phyloP scores from a whole-genome alignment of 1,284 basidiomycete genomes.

The Ceratobasidium sp. region DNA sequence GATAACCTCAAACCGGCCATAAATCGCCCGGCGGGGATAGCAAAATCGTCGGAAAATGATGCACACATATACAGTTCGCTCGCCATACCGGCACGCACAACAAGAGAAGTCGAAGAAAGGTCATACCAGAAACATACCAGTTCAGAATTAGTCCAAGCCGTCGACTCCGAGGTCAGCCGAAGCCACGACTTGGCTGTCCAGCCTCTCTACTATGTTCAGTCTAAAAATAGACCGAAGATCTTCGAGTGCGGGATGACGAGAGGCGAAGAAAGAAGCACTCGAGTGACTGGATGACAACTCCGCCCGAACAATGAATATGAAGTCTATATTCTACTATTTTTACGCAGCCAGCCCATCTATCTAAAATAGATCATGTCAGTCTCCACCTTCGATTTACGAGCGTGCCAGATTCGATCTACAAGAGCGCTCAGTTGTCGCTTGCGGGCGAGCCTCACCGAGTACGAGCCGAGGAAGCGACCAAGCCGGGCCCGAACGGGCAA shows the following conservation, averaged over 20 bases:
- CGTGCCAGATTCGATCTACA: too few relatives aligned
- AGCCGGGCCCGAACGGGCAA: background rate
- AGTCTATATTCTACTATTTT: constrained; percentile 2
- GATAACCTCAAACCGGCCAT: background rate
- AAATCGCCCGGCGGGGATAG: constrained; percentile 7
- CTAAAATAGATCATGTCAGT: background rate
- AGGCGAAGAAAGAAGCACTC: background rate
- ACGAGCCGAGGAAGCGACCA: background rate
- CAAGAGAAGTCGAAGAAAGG: constrained; percentile 8
- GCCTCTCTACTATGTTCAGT: background rate
- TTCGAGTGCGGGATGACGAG: background rate
- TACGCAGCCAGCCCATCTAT: background rate
- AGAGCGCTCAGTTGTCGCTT: too few relatives aligned
- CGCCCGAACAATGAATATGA: background rate
- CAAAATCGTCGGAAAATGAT: constrained; percentile 15
- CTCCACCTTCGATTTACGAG: too few relatives aligned
- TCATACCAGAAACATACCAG: background rate
- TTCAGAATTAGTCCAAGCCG: background rate
- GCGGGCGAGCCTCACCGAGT: background rate
- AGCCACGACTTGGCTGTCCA: too few relatives aligned
- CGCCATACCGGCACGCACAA: background rate
- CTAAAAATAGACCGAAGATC: constrained; percentile 7
- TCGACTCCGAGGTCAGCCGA: background rate
- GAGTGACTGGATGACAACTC: background rate
- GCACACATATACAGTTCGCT: background rate